Conservation (phyloP, 805 yeast species). For the Ogataea nakhonphanomensis region DNA sequence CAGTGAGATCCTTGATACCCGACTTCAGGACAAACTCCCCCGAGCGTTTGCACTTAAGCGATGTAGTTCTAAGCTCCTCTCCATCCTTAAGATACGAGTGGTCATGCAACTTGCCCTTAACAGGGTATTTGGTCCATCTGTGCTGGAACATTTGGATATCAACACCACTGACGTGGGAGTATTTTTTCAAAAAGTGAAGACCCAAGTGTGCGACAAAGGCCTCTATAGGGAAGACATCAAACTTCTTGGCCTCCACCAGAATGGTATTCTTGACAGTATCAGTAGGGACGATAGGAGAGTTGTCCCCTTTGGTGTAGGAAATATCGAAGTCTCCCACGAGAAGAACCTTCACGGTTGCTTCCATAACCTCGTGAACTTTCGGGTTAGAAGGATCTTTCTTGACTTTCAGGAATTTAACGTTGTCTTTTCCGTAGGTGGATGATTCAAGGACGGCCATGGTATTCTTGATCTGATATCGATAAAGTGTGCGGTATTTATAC, state of each 20-base stretch:
- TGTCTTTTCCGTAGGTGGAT: constrained; percentile 86
- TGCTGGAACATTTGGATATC: constrained; percentile 66
- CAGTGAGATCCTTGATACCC: constrained; percentile 74
- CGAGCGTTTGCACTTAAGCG: constrained; percentile 47
- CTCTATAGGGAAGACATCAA: constrained; percentile 89
- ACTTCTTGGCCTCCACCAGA: constrained; percentile 74
- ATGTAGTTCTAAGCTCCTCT: constrained; percentile 68
- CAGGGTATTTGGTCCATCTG: constrained; percentile 74
- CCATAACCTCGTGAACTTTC: constrained; percentile 73
- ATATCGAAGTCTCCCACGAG: constrained; percentile 75
- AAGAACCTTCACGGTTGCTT: constrained; percentile 75
- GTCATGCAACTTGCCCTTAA: constrained; percentile 70
- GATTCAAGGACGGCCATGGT: constrained; percentile 32
- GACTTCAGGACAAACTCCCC: constrained; percentile 61
- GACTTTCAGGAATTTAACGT: constrained; percentile 89
- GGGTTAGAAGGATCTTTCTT: constrained; percentile 74
- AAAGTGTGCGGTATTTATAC: constrained; percentile 7
- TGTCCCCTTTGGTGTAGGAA: constrained; percentile 86
- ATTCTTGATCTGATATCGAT: not conserved
- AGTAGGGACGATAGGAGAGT: constrained; percentile 86
- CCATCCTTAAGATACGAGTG: constrained; percentile 88
- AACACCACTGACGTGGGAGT: constrained; percentile 71
- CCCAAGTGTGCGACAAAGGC: constrained; percentile 83
- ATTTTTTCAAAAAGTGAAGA: constrained; percentile 73
- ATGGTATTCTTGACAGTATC: constrained; percentile 91